Conservation (phyloP, 2,329 filamentous ascomycete species). For the Cladorrhinum sp. region DNA sequence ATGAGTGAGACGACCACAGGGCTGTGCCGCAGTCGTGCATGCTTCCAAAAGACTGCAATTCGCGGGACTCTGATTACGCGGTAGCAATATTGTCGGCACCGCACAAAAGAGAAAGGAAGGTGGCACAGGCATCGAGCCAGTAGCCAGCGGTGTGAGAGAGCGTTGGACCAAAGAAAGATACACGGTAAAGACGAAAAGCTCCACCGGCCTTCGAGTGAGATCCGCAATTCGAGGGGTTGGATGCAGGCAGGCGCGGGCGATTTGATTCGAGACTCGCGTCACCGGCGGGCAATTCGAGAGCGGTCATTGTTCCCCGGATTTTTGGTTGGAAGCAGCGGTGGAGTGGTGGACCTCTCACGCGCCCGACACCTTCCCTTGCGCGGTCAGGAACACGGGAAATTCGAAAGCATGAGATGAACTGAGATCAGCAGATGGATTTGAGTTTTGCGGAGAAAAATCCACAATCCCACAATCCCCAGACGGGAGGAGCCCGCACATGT, state of each 20-base stretch:
- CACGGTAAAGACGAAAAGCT: neutral
- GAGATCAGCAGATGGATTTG: neutral
- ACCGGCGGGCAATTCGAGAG: neutral
- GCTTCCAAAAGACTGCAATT: constrained; percentile 4
- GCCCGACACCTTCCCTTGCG: neutral
- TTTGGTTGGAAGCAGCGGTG: neutral
- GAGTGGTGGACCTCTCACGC: neutral
- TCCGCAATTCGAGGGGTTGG: neutral
- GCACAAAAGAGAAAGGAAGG: neutral
- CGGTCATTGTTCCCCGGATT: neutral
- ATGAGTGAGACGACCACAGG: neutral
- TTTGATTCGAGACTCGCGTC: neutral
- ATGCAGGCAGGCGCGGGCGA: neutral
- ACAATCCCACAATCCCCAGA: neutral
- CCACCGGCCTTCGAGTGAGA: neutral
- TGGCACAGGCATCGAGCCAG: neutral
- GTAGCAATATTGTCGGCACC: constrained; percentile 14
- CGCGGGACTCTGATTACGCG: constrained; percentile 8
- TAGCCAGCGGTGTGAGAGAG: neutral
- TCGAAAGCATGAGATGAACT: neutral
- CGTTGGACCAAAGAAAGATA: neutral
- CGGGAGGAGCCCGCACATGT: neutral
- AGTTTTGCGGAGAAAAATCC: neutral
- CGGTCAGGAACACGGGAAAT: neutral
- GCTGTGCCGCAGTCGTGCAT: constrained; percentile 9